Evolutionary conservation across 78 protist species (phyloP), one percentile per base, ranked within the genome.

Genomic region (Neovahlkampfia damariscottae): DNA sequence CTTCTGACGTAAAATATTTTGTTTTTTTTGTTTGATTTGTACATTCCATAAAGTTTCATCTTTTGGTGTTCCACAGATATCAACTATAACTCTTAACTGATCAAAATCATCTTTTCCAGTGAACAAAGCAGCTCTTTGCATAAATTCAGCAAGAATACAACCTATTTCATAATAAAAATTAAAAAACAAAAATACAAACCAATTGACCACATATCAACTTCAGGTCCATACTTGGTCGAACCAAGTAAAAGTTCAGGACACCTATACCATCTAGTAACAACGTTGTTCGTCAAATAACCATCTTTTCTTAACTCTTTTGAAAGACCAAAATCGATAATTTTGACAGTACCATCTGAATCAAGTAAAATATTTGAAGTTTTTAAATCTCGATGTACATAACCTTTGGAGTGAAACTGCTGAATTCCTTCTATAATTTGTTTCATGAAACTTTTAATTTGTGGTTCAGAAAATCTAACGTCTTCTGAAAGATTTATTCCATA

Each of bases 181-280:
- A n/a, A n/a, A n/a, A n/a, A n/a, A n/a, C n/a, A n/a, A n/a, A n/a
- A n/a, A n/a, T n/a, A n/a, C n/a, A n/a, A 96, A 36, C 99, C 99
- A 28, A 92, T 91, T n/a, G 91, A 80, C 99, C 99, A 97, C 19
- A 97, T 84, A 81, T 97, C 99, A 40, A 97, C 90, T 3, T 96
- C 91, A 0, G 97, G 91, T 31, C 91, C 74, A 83, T 97, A 97
- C 40, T 91, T 80, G 38, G 84, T 81, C 19, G 94, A 87, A 5
- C 99, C 99, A 77, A 97, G 77, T 69, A 97, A 87, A 5, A 98
- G 95, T 69, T 98, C 99, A 10, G 99, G 99, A 0, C 99, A 94
- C 19, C 99, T 85, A 80, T 98, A 98, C 99, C 99, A 98, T 28
- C 96, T 85, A 0, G 99, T 97, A 32, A 98, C 99, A 1, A 86